phyloP scores from a whole-genome alignment of 228 moss, liverwort and hornwort species.

The Sphagnum magellanicum region DNA sequence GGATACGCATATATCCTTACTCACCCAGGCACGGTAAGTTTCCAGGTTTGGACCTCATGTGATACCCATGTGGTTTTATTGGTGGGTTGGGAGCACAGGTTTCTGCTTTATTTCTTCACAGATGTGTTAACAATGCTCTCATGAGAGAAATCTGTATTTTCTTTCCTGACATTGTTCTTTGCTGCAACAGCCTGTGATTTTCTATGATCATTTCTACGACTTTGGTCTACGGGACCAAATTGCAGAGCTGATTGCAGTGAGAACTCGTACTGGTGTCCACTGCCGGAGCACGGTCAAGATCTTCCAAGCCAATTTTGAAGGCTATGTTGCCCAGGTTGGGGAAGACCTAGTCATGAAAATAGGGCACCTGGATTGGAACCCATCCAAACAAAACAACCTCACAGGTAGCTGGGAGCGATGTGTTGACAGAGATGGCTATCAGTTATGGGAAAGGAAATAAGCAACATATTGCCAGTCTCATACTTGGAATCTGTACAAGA shows the following conservation, averaged over 20 bases:
- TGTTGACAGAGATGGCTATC: conserved; percentile 68
- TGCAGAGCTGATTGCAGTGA: conserved; percentile 76
- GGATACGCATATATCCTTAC: conserved; percentile 93
- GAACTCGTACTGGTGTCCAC: conserved; percentile 66
- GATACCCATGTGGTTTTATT: too few species aligned
- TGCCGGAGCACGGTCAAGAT: conserved; percentile 79
- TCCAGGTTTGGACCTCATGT: too few species aligned
- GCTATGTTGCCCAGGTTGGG: conserved; percentile 74
- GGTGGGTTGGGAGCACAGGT: too few species aligned
- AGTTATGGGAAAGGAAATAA: conserved; percentile 61
- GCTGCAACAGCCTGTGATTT: conserved; percentile 69
- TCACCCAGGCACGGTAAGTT: conserved; percentile 81
- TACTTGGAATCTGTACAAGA: too few species aligned
- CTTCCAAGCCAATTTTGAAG: conserved; percentile 81
- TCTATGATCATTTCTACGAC: conserved; percentile 92
- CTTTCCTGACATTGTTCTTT: not conserved
- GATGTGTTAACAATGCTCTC: too few species aligned
- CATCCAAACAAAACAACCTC: conserved; percentile 81
- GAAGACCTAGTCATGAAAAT: conserved; percentile 74
- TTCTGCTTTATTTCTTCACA: too few species aligned
- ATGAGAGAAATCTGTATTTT: too few species aligned
- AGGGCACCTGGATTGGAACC: conserved; percentile 86
- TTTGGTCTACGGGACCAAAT: conserved; percentile 87
- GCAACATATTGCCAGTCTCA: too few species aligned
- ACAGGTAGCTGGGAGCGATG: conserved; percentile 65